phyloP scores from a whole-genome alignment of 2,329 filamentous ascomycete genomes.

The Aureobasidium sp. region DNA sequence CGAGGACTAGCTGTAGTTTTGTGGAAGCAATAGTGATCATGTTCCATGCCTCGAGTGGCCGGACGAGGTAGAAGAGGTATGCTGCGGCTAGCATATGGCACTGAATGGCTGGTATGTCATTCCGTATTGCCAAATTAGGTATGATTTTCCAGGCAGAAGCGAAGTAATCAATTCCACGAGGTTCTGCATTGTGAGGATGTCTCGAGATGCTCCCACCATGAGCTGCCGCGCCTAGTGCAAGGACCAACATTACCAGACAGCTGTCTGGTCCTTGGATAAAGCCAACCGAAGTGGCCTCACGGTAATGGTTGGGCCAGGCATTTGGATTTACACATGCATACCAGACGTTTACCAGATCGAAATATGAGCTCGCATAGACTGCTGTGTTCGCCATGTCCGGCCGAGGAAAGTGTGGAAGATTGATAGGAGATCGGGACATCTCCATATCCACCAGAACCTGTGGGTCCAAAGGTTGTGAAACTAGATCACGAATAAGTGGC shows the following conservation, averaged over 20 bases:
- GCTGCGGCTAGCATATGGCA: conserved; percentile 75
- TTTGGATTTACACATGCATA: conserved; percentile 81
- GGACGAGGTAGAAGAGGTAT: conserved; percentile 75
- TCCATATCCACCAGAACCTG: conserved; percentile 76
- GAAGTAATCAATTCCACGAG: conserved; percentile 72
- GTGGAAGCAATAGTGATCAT: conserved; percentile 72
- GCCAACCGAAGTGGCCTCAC: conserved; percentile 64
- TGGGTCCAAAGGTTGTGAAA: conserved; percentile 69
- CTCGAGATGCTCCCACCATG: conserved; percentile 68
- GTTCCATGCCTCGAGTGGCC: conserved; percentile 77
- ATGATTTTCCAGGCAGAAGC: conserved; percentile 72
- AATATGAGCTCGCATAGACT: conserved; percentile 71
- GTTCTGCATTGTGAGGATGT: conserved; percentile 60
- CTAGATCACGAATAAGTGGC: conserved; percentile 71
- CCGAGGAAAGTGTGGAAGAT: conserved; percentile 50
- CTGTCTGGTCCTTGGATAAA: conserved; percentile 75
- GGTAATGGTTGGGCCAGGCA: conserved; percentile 70
- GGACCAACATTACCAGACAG: conserved; percentile 71
- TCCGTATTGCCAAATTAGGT: conserved; percentile 71
- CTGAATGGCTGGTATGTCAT: conserved; percentile 69
- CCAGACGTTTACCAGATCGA: conserved; percentile 75
- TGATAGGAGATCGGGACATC: conserved; percentile 69
- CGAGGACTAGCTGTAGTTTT: conserved; percentile 71
- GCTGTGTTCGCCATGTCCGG: conserved; percentile 68
- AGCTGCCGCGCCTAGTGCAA: conserved; percentile 70